Evolutionary conservation across 139 green algal genomes (phyloP).

Genomic region (Picochlorum sp.): DNA sequence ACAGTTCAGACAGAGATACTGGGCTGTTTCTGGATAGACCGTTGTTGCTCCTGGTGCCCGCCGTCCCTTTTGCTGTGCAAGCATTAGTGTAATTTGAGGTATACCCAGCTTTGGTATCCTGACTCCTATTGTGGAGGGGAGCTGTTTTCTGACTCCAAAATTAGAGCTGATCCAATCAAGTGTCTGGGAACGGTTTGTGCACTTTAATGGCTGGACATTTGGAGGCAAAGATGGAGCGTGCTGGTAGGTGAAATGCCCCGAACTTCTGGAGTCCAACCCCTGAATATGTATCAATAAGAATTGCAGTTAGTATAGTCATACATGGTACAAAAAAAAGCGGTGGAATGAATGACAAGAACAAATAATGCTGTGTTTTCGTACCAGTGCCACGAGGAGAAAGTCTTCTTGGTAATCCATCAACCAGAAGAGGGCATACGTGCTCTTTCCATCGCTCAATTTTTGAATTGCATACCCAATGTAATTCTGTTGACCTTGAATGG

Average conservation of each 20-base stretch:
- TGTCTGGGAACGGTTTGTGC: background rate
- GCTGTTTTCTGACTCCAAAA: background rate
- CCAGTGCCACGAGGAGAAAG: background rate
- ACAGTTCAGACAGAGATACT: background rate
- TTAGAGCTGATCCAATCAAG: background rate
- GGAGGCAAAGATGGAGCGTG: background rate
- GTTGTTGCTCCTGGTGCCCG: background rate
- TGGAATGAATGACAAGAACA: background rate
- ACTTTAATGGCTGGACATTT: background rate
- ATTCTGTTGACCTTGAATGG: background rate
- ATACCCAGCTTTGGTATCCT: background rate
- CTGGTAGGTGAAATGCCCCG: constrained; percentile 1
- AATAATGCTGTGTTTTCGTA: background rate
- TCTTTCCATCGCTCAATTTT: constrained; percentile 2
- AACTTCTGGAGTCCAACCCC: background rate
- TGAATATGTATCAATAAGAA: background rate
- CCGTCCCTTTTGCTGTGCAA: background rate
- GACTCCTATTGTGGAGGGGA: background rate
- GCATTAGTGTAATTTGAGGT: background rate
- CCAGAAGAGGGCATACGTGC: background rate
- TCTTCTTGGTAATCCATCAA: background rate
- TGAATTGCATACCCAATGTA: background rate
- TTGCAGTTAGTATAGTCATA: background rate
- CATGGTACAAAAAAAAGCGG: background rate
- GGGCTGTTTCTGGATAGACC: no score